These are phyloP conservation scores for Dryadomyces sulphureus DNA, from an alignment of 2,329 filamentous ascomycete genomes.

Conservation along the genomic window DNA sequence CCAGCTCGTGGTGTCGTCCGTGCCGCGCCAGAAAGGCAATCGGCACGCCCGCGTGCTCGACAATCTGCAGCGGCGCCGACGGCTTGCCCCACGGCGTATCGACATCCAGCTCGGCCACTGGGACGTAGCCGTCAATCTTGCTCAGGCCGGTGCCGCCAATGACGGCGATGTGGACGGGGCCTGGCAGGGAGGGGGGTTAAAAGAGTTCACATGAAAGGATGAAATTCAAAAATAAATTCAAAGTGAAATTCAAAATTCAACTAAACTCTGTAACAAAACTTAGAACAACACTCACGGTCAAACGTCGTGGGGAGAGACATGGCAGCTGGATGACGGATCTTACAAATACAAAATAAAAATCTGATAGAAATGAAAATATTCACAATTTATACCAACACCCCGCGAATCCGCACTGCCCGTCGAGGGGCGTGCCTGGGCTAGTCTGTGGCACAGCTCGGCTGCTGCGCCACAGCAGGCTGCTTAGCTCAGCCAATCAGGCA, in stretches of 20 bases:
- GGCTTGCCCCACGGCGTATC: conserved; percentile 81
- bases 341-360: background rate
- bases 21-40: conserved; percentile 93
- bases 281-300: conserved; percentile 6
- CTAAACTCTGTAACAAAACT: too few species aligned
- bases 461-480: background rate
- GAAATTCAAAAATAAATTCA: background rate
- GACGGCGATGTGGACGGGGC: conserved; percentile 67
- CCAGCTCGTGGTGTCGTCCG: conserved; percentile 73
- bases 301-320: conserved; percentile 10
- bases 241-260: too few species aligned
- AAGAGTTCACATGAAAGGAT: background rate
- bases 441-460: too few species aligned
- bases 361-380: background rate
- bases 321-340: background rate
- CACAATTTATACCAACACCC: background rate
- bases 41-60: conserved; percentile 68
- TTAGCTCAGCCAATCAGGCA: too few species aligned
- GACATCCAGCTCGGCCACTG: conserved; percentile 63
- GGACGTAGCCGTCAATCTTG: conserved; percentile 73
- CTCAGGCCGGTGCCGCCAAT: conserved; percentile 89
- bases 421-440: background rate
- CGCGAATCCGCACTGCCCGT: background rate
- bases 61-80: conserved; percentile 63
- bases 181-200: conserved; percentile 20